phyloP scores from a whole-genome alignment of 2,329 filamentous ascomycete genomes.

The Cercospora berteroae region DNA sequence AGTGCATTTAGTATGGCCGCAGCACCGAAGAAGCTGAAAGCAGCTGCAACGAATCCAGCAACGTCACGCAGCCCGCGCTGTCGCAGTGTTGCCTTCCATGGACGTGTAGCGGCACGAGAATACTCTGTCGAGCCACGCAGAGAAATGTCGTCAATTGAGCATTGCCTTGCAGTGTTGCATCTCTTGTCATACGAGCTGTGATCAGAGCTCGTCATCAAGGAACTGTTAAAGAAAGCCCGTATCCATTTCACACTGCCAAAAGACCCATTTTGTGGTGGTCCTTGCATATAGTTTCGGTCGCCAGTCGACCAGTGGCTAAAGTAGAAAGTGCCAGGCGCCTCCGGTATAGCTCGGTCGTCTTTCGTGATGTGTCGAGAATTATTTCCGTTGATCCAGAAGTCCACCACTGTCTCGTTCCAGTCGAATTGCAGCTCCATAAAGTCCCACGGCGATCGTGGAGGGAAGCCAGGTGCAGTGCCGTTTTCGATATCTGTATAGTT shows the following conservation, averaged over 20 bases:
- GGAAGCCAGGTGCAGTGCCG: constrained; percentile 35
- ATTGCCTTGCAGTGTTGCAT: constrained; percentile 21
- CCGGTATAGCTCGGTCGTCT: constrained; percentile 40
- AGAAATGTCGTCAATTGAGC: constrained; percentile 32
- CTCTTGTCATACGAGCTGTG: constrained; percentile 18
- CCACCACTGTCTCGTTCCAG: constrained; percentile 46
- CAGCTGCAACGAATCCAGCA: constrained; percentile 32
- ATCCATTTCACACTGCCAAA: constrained; percentile 48
- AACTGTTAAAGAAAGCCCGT: constrained; percentile 53
- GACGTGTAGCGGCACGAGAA: constrained; percentile 17
- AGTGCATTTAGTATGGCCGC: constrained; percentile 32
- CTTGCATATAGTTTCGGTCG: constrained; percentile 46
- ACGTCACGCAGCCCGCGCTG: constrained; percentile 22
- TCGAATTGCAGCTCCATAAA: constrained; percentile 50
- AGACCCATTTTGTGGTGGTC: constrained; percentile 44
- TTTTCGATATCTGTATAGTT: constrained; percentile 41
- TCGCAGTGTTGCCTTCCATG: constrained; percentile 21
- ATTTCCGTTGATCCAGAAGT: constrained; percentile 43
- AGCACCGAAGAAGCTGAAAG: constrained; percentile 31
- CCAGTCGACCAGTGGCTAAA: constrained; percentile 53
- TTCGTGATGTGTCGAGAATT: constrained; percentile 29
- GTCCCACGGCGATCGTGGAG: constrained; percentile 43
- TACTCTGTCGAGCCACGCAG: constrained; percentile 30
- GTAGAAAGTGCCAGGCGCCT: constrained; percentile 44
- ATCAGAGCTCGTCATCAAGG: constrained; percentile 38